Conservation (phyloP, 257 asterid species). For the Voacanga thouarsii region DNA sequence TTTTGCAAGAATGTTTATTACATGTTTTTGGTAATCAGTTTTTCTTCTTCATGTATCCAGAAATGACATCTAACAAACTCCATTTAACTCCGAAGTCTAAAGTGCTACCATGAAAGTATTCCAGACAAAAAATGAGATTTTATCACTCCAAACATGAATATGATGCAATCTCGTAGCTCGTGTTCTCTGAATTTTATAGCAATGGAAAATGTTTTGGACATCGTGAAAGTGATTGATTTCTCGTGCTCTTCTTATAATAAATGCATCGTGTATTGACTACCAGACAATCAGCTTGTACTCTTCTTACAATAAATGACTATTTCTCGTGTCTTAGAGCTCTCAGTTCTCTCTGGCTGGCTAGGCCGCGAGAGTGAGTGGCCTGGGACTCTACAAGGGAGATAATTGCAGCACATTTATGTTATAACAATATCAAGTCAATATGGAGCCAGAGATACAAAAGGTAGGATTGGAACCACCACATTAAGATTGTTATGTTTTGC, state of each 20-base stretch:
- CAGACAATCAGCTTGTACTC: conserved; percentile 84
- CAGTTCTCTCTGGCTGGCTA: conserved; percentile 88
- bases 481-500: too few relatives aligned
- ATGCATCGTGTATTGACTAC: conserved; percentile 75
- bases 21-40: background rate
- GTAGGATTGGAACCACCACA: too few relatives aligned
- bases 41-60: background rate
- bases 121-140: background rate
- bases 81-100: too few relatives aligned
- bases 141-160: background rate
- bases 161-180: background rate
- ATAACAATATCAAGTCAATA: too few relatives aligned
- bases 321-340: conserved; percentile 88
- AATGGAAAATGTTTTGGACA: background rate
- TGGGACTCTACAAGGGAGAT: too few relatives aligned
- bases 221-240: too few relatives aligned
- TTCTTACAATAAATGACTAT: conserved; percentile 66
- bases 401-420: too few relatives aligned
- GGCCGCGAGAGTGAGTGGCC: conserved; percentile 52
- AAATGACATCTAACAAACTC: background rate
- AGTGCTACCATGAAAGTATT: background rate
- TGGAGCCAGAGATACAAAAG: too few relatives aligned
- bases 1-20: background rate
- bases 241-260: too few relatives aligned
- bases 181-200: background rate